Evolutionary conservation across 2,329 filamentous ascomycete species (phyloP).

Genomic region (Bipolaris sorokiniana): DNA sequence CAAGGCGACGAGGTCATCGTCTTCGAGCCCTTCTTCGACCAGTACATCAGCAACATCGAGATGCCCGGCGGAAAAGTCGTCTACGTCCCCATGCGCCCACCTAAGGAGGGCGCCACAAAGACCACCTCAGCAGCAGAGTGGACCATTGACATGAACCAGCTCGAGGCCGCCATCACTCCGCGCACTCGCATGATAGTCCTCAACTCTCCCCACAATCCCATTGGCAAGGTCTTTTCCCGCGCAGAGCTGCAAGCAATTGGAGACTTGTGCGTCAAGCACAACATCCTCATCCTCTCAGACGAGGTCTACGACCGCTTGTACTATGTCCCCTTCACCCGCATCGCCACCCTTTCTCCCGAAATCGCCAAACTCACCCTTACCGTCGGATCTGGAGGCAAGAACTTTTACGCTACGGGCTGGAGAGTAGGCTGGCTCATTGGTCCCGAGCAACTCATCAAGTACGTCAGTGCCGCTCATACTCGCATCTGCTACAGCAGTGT

Average conservation of each 20-base stretch:
- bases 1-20: slow-evolving; percentile 94
- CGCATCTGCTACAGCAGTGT: slow-evolving; percentile 96
- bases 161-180: slow-evolving; percentile 80
- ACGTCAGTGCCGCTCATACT: slow-evolving; percentile 91
- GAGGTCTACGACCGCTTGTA: slow-evolving; percentile 89
- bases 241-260: slow-evolving; percentile 85
- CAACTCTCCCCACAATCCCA: slow-evolving; percentile 90
- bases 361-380: slow-evolving; percentile 87
- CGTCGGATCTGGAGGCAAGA: slow-evolving; percentile 95
- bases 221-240: slow-evolving; percentile 91
- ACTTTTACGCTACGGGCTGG: slow-evolving; percentile 98
- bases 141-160: slow-evolving; percentile 81
- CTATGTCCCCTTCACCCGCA: slow-evolving; percentile 93
- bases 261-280: slow-evolving; percentile 86
- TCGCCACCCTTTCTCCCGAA: slow-evolving; percentile 89
- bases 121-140: slow-evolving; percentile 88
- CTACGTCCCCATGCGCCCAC: slow-evolving; percentile 94
- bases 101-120: slow-evolving; percentile 75
- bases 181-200: slow-evolving; percentile 96
- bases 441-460: slow-evolving; percentile 83
- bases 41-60: slow-evolving; percentile 98
- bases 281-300: slow-evolving; percentile 82
- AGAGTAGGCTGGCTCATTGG: slow-evolving; percentile 95
- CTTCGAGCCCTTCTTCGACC: slow-evolving; percentile 98
- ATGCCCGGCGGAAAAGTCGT: slow-evolving; percentile 96